These are phyloP conservation scores for Fraxinus floribunda DNA, from an alignment of 305 asterid genomes.

Conservation along the genomic window DNA sequence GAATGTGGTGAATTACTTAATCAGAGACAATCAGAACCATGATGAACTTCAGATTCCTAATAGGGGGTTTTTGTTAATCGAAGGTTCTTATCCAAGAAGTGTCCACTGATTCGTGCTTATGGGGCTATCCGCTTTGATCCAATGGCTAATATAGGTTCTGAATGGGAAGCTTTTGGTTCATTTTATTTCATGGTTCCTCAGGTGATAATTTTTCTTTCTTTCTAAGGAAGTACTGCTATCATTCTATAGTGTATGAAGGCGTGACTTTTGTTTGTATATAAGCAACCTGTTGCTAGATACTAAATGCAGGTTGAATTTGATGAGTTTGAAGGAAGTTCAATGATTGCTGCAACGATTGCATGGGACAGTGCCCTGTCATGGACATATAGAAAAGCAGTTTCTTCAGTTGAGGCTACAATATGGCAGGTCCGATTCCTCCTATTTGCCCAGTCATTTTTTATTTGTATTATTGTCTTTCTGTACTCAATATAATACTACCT, in stretches of 20 bases:
- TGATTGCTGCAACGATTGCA: conserved; percentile 85
- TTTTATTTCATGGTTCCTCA: conserved; percentile 93
- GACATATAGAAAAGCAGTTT: conserved; percentile 63
- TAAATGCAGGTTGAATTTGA: conserved; percentile 77
- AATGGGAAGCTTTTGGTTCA: conserved; percentile 88
- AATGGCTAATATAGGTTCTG: conserved; percentile 53
- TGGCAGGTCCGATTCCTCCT: conserved; percentile 48
- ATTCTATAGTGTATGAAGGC: not conserved
- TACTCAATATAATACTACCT: conserved; percentile 2
- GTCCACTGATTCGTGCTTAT: conserved; percentile 89
- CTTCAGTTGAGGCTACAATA: conserved; percentile 67
- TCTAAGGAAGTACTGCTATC: not conserved
- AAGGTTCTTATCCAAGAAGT: conserved; percentile 81
- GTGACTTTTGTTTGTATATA: conserved; percentile 12
- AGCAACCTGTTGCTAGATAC: conserved; percentile 26
- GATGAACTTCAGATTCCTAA: conserved; percentile 12
- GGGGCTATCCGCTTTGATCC: conserved; percentile 90
- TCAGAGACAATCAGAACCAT: not conserved
- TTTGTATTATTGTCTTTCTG: conserved; percentile 3
- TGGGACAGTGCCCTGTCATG: conserved; percentile 81
- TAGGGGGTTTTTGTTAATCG: not conserved
- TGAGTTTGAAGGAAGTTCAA: conserved; percentile 84
- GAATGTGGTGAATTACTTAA: not conserved
- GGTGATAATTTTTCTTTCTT: conserved; percentile 35
- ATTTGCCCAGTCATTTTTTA: not conserved